A percentile compares a stretch with the other conserved stretches of the same genome.
Conservation (phyloP, 2,329 filamentous ascomycete species). For the Sphaerulina populicola region DNA sequence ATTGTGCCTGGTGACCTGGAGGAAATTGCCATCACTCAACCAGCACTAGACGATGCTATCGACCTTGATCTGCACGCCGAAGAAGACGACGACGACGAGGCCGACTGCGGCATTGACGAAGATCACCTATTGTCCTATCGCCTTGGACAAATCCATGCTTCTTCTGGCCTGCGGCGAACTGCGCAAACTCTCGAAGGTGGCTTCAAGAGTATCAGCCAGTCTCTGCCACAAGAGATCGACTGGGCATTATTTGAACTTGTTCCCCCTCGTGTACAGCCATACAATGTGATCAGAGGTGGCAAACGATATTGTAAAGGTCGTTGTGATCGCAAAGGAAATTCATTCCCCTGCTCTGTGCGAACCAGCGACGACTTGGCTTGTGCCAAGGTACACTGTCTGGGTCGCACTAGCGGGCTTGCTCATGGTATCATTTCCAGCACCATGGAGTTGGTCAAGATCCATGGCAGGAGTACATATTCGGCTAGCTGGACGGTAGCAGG, state of each 20-base stretch:
- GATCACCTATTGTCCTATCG: constrained; percentile 74
- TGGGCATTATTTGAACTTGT: constrained; percentile 86
- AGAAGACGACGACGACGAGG: constrained; percentile 67
- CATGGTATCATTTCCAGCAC: constrained; percentile 68
- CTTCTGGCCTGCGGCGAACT: constrained; percentile 70
- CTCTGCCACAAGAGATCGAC: constrained; percentile 79
- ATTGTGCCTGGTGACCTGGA: constrained; percentile 66
- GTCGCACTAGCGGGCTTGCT: constrained; percentile 76
- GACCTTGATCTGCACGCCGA: constrained; percentile 68
- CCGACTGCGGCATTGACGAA: constrained; percentile 65
- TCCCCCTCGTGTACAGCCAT: constrained; percentile 58
- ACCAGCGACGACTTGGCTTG: constrained; percentile 59
- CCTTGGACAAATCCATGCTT: constrained; percentile 78
- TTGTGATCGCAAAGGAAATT: constrained; percentile 31
- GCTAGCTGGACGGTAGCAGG: constrained; percentile 59
- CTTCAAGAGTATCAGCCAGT: constrained; percentile 47
- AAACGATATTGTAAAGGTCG: constrained; percentile 31
- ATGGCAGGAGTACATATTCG: constrained; percentile 71
- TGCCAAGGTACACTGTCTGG: constrained; percentile 76
- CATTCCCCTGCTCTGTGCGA: constrained; percentile 44
- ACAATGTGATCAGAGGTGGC: constrained; percentile 60
- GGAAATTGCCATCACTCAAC: constrained; percentile 78
- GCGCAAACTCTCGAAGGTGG: constrained; percentile 26
- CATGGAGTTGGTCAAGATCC: constrained; percentile 78
- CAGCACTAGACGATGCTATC: constrained; percentile 64